A percentile compares a stretch with the other conserved stretches of the same genome.
phyloP scores from a whole-genome alignment of 2,329 filamentous ascomycete genomes.

The Cladosporium colombiae region DNA sequence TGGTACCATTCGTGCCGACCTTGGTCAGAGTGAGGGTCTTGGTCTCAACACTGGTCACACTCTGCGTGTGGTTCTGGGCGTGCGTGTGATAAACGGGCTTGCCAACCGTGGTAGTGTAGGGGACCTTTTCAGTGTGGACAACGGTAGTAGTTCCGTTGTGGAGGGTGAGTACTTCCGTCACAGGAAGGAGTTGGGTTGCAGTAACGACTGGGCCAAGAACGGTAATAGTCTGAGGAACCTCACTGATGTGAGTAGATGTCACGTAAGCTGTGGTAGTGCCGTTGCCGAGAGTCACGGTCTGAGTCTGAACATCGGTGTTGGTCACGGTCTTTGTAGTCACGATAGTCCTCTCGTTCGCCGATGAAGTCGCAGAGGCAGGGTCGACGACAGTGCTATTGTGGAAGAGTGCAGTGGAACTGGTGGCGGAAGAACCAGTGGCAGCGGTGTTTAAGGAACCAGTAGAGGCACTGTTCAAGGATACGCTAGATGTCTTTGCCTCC shows the following conservation, averaged over 20 bases:
- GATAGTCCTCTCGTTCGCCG: neutral
- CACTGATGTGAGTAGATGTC: neutral
- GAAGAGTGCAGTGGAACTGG: neutral
- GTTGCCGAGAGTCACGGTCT: conserved; percentile 3
- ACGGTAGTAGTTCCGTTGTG: conserved; percentile 18
- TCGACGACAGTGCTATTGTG: neutral
- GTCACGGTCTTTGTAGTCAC: neutral
- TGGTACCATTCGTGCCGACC: neutral
- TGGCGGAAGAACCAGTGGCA: neutral
- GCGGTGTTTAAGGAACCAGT: too few species aligned
- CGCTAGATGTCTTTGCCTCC: neutral
- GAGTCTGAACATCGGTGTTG: neutral
- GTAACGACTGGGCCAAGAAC: neutral
- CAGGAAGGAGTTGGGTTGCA: neutral
- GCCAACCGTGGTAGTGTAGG: conserved; percentile 3
- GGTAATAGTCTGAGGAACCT: neutral
- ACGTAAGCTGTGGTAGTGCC: neutral
- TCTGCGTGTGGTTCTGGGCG: neutral
- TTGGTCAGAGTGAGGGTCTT: neutral
- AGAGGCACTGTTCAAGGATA: too few species aligned
- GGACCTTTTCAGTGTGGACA: neutral
- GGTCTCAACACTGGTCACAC: neutral
- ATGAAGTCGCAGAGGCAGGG: neutral
- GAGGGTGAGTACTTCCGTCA: neutral
- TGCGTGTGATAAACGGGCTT: neutral